A percentile compares a stretch with the other conserved stretches of the same genome.
Conservation (phyloP, 2,329 filamentous ascomycete genomes). For the Monosporascus sp. region DNA sequence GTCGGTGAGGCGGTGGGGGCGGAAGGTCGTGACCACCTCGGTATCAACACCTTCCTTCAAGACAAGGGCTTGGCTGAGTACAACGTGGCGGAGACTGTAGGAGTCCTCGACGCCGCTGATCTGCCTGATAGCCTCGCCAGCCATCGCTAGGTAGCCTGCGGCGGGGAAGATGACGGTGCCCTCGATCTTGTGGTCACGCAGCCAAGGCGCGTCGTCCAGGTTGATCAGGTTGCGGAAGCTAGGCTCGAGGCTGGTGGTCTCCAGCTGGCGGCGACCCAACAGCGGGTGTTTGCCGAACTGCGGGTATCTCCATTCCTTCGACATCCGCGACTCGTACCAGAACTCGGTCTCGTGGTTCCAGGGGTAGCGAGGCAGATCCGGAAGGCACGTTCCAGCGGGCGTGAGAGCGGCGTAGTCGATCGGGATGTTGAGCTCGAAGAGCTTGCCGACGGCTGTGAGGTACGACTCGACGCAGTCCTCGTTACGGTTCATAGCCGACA, state of each 20-base stretch:
- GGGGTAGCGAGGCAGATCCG: conserved; percentile 16
- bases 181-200: conserved; percentile 36
- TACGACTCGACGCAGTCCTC: conserved; percentile 6
- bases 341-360: conserved; percentile 15
- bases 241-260: conserved; percentile 26
- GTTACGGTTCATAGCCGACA: conserved; percentile 7
- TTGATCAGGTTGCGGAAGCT: conserved; percentile 36
- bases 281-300: conserved; percentile 19
- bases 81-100: conserved; percentile 15
- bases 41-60: conserved; percentile 8
- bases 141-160: conserved; percentile 37
- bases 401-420: conserved; percentile 7
- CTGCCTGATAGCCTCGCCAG: conserved; percentile 31
- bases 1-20: conserved; percentile 13
- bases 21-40: conserved; percentile 20
- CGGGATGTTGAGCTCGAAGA: conserved; percentile 5
- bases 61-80: conserved; percentile 18
- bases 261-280: conserved; percentile 23
- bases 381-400: conserved; percentile 7
- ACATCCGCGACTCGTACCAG: conserved; percentile 15
- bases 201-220: conserved; percentile 36
- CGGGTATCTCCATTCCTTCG: conserved; percentile 14
- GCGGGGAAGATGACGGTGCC: conserved; percentile 35
- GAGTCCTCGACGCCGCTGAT: conserved; percentile 6
- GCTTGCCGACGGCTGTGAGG: conserved; percentile 10